phyloP scores from a whole-genome alignment of 192 early-diverging fungal species.

The Chytriomyces sp. region DNA sequence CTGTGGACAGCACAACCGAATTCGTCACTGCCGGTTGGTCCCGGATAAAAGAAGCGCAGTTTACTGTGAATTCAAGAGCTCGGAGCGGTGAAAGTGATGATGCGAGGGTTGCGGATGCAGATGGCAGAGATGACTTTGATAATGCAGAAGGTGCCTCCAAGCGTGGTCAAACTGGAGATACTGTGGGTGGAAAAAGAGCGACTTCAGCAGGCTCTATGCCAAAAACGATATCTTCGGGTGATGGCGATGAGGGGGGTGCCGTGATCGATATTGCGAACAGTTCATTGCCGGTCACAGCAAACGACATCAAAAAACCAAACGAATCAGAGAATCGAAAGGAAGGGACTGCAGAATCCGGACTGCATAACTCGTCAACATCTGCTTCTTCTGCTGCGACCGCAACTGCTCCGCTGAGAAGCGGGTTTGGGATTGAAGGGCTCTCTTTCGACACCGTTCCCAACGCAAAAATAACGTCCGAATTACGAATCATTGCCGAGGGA shows the following conservation, averaged over 20 bases:
- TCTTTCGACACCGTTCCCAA: constrained; percentile 55
- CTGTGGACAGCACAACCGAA: constrained; percentile 47
- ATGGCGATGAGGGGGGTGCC: not conserved
- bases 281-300: not conserved
- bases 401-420: not conserved
- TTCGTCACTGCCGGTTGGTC: constrained; percentile 58
- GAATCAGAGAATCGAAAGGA: no score
- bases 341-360: not conserved
- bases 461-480: constrained; percentile 44
- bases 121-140: not conserved
- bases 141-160: not conserved
- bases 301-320: no score
- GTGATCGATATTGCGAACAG: not conserved
- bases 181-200: not conserved
- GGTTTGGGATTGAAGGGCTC: constrained; percentile 50
- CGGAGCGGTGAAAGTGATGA: not conserved
- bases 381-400: not conserved
- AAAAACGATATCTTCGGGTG: not conserved
- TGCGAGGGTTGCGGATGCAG: not conserved
- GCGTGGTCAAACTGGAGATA: not conserved
- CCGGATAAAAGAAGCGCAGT: constrained; percentile 53
- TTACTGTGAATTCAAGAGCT: constrained; percentile 23
- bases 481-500: constrained; percentile 53
- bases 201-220: not conserved
- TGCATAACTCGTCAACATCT: not conserved